A percentile compares a stretch with the other conserved stretches of the same genome.
These are phyloP conservation scores for Cryphonectria radicalis DNA, from an alignment of 2,329 filamentous ascomycete species.

Conservation along the genomic window DNA sequence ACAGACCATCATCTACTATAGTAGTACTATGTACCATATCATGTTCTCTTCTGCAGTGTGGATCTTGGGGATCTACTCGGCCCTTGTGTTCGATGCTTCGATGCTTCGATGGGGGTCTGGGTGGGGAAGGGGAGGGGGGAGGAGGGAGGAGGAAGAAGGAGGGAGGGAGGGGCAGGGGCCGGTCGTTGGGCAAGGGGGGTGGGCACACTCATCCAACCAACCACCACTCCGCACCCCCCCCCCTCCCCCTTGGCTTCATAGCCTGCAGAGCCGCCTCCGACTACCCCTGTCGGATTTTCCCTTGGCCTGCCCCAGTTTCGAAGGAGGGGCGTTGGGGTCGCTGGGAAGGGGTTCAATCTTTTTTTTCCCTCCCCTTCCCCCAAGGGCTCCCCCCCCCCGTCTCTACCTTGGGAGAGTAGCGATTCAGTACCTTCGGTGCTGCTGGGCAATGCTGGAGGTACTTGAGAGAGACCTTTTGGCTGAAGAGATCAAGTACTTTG, in stretches of 20 bases:
- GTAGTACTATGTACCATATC: not conserved
- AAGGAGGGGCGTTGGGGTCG: slow-evolving; percentile 1
- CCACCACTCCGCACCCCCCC: no score
- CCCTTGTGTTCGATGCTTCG: slow-evolving; percentile 3
- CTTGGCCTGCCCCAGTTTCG: not conserved
- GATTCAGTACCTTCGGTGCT: not conserved
- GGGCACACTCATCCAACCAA: not conserved
- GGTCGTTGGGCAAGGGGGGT: not conserved
- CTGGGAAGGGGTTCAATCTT: slow-evolving; percentile 6
- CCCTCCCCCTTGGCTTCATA: not conserved
- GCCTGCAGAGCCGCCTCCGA: slow-evolving; percentile 5
- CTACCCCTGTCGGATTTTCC: not conserved
- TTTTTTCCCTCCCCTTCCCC: not conserved
- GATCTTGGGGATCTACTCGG: slow-evolving; percentile 1
- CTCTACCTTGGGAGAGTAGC: not conserved
- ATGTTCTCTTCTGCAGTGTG: not conserved
- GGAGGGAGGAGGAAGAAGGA: not conserved
- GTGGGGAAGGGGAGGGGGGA: not conserved
- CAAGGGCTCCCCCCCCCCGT: no score
- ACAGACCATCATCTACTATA: not conserved
- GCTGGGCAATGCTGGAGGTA: not conserved
- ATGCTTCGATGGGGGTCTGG: not conserved
- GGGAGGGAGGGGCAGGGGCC: not conserved
- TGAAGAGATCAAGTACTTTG: no score
- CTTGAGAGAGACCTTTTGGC: not conserved